Conservation (phyloP, 148 eudicot species). For the Camellia japonica region DNA sequence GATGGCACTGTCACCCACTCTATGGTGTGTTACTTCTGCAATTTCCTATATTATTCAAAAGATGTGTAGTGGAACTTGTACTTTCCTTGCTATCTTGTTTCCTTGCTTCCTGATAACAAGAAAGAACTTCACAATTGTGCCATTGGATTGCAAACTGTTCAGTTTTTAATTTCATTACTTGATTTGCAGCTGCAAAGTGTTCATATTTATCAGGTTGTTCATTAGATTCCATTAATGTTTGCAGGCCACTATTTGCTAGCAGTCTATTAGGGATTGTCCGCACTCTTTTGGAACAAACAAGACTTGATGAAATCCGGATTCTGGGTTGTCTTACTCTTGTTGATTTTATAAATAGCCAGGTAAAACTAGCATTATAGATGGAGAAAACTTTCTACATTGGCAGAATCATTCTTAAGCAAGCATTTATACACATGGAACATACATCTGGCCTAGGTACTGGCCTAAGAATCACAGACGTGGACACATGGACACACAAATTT, state of each 20-base stretch:
- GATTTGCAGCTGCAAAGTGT: neutral
- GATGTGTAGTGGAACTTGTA: neutral
- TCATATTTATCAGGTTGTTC: slow-evolving; percentile 1
- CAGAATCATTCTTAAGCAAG: neutral
- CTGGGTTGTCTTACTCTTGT: slow-evolving; percentile 71
- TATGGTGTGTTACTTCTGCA: neutral
- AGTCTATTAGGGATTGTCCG: slow-evolving; percentile 70
- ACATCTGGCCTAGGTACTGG: neutral
- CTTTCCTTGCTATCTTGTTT: neutral
- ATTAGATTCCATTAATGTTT: slow-evolving; percentile 10
- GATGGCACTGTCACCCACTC: neutral
- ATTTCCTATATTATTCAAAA: neutral
- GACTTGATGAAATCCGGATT: slow-evolving; percentile 56
- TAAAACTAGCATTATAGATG: slow-evolving; percentile 18
- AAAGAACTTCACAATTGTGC: neutral
- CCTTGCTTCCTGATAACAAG: neutral
- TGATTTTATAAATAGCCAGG: slow-evolving; percentile 78
- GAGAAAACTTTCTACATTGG: neutral
- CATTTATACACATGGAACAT: neutral
- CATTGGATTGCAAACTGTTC: neutral
- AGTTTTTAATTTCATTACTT: neutral
- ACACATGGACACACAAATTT: no score
- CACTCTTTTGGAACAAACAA: slow-evolving; percentile 71
- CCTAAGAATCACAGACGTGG: no score
- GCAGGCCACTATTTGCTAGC: slow-evolving; percentile 82